Conservation (phyloP, 2,329 filamentous ascomycete genomes). For the Mariannaea sp. region DNA sequence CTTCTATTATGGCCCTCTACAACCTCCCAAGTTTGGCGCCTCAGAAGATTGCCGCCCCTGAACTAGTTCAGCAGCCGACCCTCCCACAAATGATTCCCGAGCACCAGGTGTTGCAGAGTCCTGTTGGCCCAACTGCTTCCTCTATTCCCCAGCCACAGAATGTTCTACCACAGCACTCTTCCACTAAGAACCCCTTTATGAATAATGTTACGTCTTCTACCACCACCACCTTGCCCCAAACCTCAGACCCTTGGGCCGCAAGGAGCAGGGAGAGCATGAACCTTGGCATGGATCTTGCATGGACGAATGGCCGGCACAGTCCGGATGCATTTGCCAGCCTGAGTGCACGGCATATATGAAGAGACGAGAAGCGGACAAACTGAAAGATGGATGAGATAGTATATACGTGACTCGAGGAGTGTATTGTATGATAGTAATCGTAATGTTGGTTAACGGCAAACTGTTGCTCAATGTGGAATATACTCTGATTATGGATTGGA, state of each 20-base stretch:
- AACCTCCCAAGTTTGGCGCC: constrained; percentile 62
- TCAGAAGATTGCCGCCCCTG: constrained; percentile 42
- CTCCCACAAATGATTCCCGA: constrained; percentile 39
- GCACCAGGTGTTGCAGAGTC: constrained; percentile 34
- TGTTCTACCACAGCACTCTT: constrained; percentile 44
- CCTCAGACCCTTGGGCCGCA: constrained; percentile 51
- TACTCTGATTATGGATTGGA: constrained; percentile 4
- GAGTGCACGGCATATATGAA: constrained; percentile 62
- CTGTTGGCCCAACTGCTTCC: constrained; percentile 31
- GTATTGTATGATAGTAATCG: constrained; percentile 38
- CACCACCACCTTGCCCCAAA: constrained; percentile 30
- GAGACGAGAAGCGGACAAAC: constrained; percentile 31
- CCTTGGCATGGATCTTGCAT: constrained; percentile 66
- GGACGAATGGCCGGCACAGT: constrained; percentile 73
- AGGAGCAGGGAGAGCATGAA: constrained; percentile 73
- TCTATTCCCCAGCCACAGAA: constrained; percentile 35
- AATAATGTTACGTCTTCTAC: constrained; percentile 36
- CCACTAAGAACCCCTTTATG: constrained; percentile 64
- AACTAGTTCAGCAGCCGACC: constrained; percentile 35
- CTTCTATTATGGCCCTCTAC: constrained; percentile 77
- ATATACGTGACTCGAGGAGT: constrained; percentile 26
- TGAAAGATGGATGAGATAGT: constrained; percentile 30
- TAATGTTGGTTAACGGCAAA: constrained; percentile 33
- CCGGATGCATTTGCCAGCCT: constrained; percentile 80
- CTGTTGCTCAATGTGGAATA: constrained; percentile 6